phyloP scores from a whole-genome alignment of 2,329 filamentous ascomycete species.

The Xylariaceae sp. region DNA sequence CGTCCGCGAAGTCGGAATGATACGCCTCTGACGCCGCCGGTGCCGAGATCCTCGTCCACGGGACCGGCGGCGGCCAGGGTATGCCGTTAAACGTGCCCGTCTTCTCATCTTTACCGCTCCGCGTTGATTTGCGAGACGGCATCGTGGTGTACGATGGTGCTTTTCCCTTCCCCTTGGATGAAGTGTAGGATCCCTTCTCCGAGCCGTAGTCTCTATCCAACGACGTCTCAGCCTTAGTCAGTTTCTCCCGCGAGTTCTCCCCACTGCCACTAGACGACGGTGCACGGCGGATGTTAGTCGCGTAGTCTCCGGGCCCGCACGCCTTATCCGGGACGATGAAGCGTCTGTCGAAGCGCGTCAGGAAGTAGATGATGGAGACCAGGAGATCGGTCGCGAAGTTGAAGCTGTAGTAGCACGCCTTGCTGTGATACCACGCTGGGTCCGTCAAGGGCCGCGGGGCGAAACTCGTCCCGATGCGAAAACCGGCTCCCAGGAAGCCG shows the following conservation, averaged over 20 bases:
- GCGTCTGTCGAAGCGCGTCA: constrained; percentile 67
- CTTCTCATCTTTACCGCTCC: neutral
- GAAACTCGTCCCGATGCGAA: constrained; percentile 60
- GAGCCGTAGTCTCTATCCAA: neutral
- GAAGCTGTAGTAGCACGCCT: constrained; percentile 74
- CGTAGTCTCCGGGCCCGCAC: constrained; percentile 52
- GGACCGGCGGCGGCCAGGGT: constrained; percentile 12
- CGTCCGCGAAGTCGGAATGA: neutral
- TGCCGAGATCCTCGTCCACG: constrained; percentile 6
- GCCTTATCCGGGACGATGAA: constrained; percentile 73
- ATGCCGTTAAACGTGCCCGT: constrained; percentile 5
- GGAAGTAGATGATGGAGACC: constrained; percentile 63
- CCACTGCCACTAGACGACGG: constrained; percentile 3
- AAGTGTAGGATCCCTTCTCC: constrained; percentile 1
- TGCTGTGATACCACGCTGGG: constrained; percentile 67
- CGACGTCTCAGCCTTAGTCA: neutral
- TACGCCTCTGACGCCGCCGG: neutral
- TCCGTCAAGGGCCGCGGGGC: constrained; percentile 43
- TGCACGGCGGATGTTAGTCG: constrained; percentile 6
- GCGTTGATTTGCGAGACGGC: neutral
- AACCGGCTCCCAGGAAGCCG: constrained; percentile 65
- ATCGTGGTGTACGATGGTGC: neutral
- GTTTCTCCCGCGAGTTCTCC: constrained; percentile 10
- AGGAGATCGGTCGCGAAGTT: constrained; percentile 72
- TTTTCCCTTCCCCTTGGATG: constrained; percentile 5